A percentile compares a stretch with the other conserved stretches of the same genome.
These are phyloP conservation scores for Pulveroboletus sp. DNA, from an alignment of 768 basidiomycete species.

Conservation along the genomic window DNA sequence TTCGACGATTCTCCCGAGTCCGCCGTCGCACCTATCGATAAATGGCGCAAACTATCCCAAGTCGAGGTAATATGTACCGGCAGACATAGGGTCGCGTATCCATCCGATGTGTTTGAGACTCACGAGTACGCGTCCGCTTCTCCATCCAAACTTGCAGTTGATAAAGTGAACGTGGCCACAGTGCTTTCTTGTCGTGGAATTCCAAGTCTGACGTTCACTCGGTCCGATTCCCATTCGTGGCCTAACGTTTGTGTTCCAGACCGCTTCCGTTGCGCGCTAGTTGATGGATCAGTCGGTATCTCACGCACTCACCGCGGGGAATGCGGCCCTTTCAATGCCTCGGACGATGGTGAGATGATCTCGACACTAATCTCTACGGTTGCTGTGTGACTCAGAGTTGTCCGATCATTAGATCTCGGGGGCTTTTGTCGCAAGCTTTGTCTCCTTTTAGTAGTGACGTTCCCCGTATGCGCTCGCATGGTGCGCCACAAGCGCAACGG, in stretches of 20 bases:
- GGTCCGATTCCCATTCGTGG: neutral
- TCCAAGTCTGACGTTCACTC: neutral
- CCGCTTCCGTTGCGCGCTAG: neutral
- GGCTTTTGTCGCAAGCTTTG: conserved; percentile 5
- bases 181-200: neutral
- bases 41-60: too few species aligned
- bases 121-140: too few species aligned
- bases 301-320: too few species aligned
- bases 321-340: neutral
- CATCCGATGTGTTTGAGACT: neutral
- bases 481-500: neutral
- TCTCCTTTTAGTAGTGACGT: conserved; percentile 1
- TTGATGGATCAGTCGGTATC: neutral
- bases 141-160: neutral
- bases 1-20: neutral
- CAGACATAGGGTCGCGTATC: neutral
- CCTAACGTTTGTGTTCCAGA: neutral
- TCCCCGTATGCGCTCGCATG: neutral
- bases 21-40: too few species aligned
- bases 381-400: neutral
- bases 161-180: neutral
- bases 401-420: conserved; percentile 13
- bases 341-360: conserved; percentile 1
- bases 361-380: conserved; percentile 5
- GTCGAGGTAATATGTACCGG: too few species aligned